Evolutionary conservation across 148 eudicot genomes (phyloP), one percentile per base, ranked within the genome.

Genomic region (Rheum nobile): DNA sequence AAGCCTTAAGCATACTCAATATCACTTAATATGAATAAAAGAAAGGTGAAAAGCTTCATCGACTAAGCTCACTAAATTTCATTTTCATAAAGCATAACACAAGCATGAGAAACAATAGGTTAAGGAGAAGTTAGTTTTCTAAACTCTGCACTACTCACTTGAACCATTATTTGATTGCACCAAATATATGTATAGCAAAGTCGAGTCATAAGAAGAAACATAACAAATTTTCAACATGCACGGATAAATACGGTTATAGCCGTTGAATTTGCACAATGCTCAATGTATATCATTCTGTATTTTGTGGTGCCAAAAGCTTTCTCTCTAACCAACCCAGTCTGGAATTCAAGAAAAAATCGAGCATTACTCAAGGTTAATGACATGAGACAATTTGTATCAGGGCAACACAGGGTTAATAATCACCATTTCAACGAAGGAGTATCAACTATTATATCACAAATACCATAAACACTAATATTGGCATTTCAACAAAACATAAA

Each of bases 181-280:
- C 26, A n/a, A 37, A 13, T 29, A 38, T 42, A 8, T 69, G 0
- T 26, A 11, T 26, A 3, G 65, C 37, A 72, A 44, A 37, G 34
- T 14, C 44, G 57, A 68, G 16, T 43, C 14, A 13, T 16, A 72
- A 12, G 73, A 35, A 72, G 35, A 31, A 47, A 11, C 47, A 42
- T 2, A 32, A 48, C 37, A 47, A 42, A 73, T 39, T 11, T 31
- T 80, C 92, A 67, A 89, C 97, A 95, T 48, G 96, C 98, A 81
- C 97, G 97, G 71, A 94, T 91, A 82, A 94, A 94, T 80, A 94
- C 85, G 73, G 98, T 94, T 43, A 94, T 95, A 71, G 98, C 98
- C 82, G 84, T 89, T 54, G 98, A 94, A 81, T 94, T 94, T 79
- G 98, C 97, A 86, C 98, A 94, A 67, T 89, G 98, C 78, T 94